Evolutionary conservation across 1,284 basidiomycete species (phyloP).

Genomic region (Apiotrichum sp.): DNA sequence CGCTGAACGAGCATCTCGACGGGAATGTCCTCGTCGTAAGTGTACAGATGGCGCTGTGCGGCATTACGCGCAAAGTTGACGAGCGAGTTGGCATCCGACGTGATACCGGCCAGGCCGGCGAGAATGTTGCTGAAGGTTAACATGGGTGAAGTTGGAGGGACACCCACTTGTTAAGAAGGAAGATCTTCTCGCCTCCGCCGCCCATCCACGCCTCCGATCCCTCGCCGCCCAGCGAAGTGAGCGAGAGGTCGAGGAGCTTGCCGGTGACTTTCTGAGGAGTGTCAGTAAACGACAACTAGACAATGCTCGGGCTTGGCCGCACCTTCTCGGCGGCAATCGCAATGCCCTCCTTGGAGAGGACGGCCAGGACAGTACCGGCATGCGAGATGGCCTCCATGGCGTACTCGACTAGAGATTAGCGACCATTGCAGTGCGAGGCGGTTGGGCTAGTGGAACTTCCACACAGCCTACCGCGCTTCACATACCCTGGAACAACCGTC

Average conservation of each 20-base stretch:
- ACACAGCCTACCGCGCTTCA: background rate
- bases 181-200: conserved; percentile 96
- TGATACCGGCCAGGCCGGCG: conserved; percentile 89
- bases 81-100: conserved; percentile 95
- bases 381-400: conserved; percentile 99
- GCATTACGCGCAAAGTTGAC: conserved; percentile 90
- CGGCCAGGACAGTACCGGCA: conserved; percentile 88
- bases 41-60: conserved; percentile 80
- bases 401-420: conserved; percentile 72
- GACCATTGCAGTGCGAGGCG: background rate
- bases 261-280: conserved; percentile 75
- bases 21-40: conserved; percentile 95
- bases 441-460: no score
- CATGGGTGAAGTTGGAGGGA: background rate
- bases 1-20: conserved; percentile 92
- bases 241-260: conserved; percentile 85
- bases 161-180: conserved; percentile 70
- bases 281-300: background rate
- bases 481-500: conserved; percentile 80
- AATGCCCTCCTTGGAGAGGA: conserved; percentile 91
- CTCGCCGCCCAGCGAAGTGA: conserved; percentile 79
- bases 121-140: conserved; percentile 71
- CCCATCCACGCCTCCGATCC: conserved; percentile 54
- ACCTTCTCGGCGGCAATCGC: conserved; percentile 95
- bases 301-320: background rate